Base-by-base conservation (phyloP, 1,139 yeast genomes). In the Suhomyces bolitotheri region DNA sequence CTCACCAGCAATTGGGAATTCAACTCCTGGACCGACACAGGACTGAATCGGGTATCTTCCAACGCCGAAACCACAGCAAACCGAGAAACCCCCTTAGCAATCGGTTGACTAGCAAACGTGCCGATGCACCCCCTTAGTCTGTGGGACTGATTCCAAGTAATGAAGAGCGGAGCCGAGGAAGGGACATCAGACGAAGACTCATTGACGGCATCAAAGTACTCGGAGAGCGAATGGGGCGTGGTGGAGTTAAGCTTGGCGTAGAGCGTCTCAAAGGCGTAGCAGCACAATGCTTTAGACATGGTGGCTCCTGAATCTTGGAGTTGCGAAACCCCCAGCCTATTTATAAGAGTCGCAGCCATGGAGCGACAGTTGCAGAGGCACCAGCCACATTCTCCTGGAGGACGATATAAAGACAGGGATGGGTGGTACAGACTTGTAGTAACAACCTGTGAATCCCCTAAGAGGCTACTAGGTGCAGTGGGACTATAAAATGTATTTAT, bases 81-180 rank as follows among this genome's bases (percentile, higher is more conserved):
- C 31, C 72, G 66, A 16, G 62, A 55, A 2, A 89, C 73, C 0
- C 95, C 96, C 1, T 54, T 39, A 17, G 72, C 80, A 7, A 86
- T 51, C 3, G 58, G 55, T 29, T 61, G 49, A 11, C 60, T 51
- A 24, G 62, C 59, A 54, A 92, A 90, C 0, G 96, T 90, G 1
- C 98, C 98, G 38, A 92, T 92, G 54, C 98, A 92, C 0, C 98
- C 98, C 34, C 97, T 69, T 32, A 92, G 65, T 12, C 67, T 63
- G 36, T 70, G 58, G 31, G 63, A 49, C 30, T 73, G 76, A 54
- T 82, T 80, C 96, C 96, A 92, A 0, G 97, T 90, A 22, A 92
- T 82, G 61, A 92, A 92, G 23, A 92, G 60, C 1, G 77, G 76
- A 2, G 75, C 71, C n/a, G 49, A 41, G 3, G 39, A 11, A 0